A percentile compares a stretch with the other conserved stretches of the same genome.
Conservation (phyloP, 176 grass and related monocot species). For the Triticum timopheevii region DNA sequence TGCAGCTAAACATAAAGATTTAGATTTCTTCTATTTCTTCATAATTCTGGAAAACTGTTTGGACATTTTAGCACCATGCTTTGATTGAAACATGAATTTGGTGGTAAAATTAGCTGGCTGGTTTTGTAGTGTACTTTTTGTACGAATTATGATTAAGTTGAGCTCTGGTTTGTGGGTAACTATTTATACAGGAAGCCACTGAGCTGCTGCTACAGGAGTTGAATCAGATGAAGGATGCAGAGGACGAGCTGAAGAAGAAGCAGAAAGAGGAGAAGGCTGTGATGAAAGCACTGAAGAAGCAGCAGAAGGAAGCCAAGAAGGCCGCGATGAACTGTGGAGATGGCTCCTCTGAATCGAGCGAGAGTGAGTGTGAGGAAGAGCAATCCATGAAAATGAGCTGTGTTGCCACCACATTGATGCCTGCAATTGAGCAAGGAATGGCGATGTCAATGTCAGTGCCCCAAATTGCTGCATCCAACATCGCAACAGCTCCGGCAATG, state of each 20-base stretch:
- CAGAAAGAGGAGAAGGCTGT: conserved; percentile 43
- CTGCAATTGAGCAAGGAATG: neutral
- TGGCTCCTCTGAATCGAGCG: conserved; percentile 44
- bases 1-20: neutral
- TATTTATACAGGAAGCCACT: conserved; percentile 46
- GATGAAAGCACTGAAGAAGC: conserved; percentile 44
- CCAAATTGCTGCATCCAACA: neutral
- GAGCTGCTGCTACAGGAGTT: conserved; percentile 59
- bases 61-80: neutral
- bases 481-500: neutral
- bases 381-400: neutral
- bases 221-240: conserved; percentile 53
- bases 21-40: neutral
- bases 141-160: neutral
- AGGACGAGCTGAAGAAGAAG: conserved; percentile 40
- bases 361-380: conserved; percentile 38
- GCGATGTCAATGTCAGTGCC: neutral
- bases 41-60: neutral
- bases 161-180: neutral
- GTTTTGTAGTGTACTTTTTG: neutral
- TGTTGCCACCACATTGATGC: neutral
- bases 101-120: neutral
- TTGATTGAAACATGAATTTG: neutral
- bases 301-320: conserved; percentile 32
- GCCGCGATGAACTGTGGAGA: conserved; percentile 20